phyloP scores from a whole-genome alignment of 164 flowering plant genomes.

The Piper longum region DNA sequence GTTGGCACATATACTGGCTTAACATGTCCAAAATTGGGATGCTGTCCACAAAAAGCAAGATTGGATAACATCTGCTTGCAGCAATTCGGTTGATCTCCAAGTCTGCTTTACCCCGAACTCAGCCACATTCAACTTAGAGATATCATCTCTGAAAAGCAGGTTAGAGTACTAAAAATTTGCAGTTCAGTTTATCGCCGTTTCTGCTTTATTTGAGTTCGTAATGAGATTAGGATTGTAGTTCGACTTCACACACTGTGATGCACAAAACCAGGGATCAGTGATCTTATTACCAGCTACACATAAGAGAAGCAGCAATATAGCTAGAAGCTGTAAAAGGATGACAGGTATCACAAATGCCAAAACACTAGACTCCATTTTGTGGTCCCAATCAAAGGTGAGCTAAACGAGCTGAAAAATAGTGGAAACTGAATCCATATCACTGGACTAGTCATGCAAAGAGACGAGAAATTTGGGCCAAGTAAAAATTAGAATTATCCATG shows the following conservation, averaged over 20 bases:
- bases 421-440: not conserved
- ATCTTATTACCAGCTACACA: not conserved
- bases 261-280: not conserved
- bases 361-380: not conserved
- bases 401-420: not conserved
- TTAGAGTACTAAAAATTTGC: not conserved
- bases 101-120: too few relatives aligned
- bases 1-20: too few relatives aligned
- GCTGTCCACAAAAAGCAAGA: too few relatives aligned
- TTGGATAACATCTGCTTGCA: too few relatives aligned
- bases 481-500: not conserved
- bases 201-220: constrained; percentile 15
- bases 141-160: not conserved
- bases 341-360: not conserved
- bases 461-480: not conserved
- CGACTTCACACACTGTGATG: constrained; percentile 50
- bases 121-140: too few relatives aligned
- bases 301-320: not conserved
- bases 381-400: not conserved
- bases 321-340: not conserved
- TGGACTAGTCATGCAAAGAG: not conserved
- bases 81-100: too few relatives aligned
- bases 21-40: too few relatives aligned
- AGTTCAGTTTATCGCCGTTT: not conserved
- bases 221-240: constrained; percentile 27